Evolutionary conservation across 208 protist species (phyloP).

Genomic region (Acanthamoeba royreba): DNA sequence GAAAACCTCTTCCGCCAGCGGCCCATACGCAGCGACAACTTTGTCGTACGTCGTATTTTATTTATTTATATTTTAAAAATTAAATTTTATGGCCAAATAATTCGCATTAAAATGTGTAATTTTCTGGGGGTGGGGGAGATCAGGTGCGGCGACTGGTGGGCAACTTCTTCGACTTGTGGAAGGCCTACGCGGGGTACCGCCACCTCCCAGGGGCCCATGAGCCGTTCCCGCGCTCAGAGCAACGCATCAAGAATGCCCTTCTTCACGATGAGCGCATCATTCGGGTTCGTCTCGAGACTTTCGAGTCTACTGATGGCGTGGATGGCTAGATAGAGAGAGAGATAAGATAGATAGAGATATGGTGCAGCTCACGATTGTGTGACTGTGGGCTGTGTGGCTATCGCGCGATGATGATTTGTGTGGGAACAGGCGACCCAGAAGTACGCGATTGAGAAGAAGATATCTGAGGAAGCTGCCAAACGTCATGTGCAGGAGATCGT

Average conservation of each 20-base stretch:
- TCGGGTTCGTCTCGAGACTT: neutral
- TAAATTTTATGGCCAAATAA: neutral
- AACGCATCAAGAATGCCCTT: neutral
- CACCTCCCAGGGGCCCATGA: neutral
- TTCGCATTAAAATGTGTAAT: neutral
- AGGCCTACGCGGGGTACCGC: neutral
- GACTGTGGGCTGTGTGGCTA: too few species aligned
- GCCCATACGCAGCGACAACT: neutral
- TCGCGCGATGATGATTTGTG: too few species aligned
- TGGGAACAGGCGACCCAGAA: neutral
- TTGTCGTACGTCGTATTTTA: neutral
- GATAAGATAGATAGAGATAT: too few species aligned
- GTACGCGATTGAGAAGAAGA: neutral
- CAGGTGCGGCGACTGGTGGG: neutral
- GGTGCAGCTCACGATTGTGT: too few species aligned
- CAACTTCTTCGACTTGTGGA: conserved; percentile 33
- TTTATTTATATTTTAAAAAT: neutral
- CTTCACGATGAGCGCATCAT: neutral
- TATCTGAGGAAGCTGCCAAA: neutral
- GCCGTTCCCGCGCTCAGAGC: neutral
- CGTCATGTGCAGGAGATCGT: neutral
- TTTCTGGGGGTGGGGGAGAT: neutral
- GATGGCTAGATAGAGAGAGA: too few species aligned
- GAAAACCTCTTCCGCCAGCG: neutral
- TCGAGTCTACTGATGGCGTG: too few species aligned